phyloP scores from a whole-genome alignment of 2,329 filamentous ascomycete species.

The Fusarium longipes region DNA sequence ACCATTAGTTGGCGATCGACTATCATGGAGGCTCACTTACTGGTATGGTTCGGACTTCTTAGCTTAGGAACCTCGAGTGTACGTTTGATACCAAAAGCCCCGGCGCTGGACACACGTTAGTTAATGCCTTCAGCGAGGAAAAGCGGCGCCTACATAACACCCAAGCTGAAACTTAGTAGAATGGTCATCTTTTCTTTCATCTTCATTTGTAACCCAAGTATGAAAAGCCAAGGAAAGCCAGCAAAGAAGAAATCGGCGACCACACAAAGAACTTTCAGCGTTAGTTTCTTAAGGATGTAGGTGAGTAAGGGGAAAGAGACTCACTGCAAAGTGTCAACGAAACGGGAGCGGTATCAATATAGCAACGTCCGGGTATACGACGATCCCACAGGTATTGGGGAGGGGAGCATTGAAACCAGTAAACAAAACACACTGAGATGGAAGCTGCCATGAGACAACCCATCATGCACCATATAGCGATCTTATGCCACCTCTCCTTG shows the following conservation, averaged over 20 bases:
- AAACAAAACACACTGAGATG: conserved; percentile 22
- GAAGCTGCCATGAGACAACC: conserved; percentile 35
- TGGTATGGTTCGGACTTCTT: conserved; percentile 40
- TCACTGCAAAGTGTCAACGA: conserved; percentile 41
- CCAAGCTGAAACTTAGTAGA: conserved; percentile 56
- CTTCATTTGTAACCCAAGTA: conserved; percentile 59
- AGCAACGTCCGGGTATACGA: conserved; percentile 30
- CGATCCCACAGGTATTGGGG: conserved; percentile 38
- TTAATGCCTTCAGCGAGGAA: rapidly evolving
- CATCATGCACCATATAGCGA: conserved; percentile 51
- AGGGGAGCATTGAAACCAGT: conserved; percentile 37
- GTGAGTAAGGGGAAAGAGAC: neutral
- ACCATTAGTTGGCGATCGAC: neutral
- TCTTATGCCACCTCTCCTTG: conserved; percentile 49
- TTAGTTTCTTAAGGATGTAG: neutral
- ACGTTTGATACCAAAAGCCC: conserved; percentile 47
- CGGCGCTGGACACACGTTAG: conserved; percentile 35
- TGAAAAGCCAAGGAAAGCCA: conserved; percentile 57
- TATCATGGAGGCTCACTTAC: neutral
- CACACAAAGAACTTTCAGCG: conserved; percentile 35
- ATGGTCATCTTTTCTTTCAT: conserved; percentile 59
- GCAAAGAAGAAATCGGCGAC: conserved; percentile 55
- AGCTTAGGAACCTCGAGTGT: conserved; percentile 47
- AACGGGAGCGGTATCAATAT: conserved; percentile 33
- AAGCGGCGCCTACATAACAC: conserved; percentile 51